Base-by-base conservation (phyloP, 345 rosid species). In the Linum tenue region DNA sequence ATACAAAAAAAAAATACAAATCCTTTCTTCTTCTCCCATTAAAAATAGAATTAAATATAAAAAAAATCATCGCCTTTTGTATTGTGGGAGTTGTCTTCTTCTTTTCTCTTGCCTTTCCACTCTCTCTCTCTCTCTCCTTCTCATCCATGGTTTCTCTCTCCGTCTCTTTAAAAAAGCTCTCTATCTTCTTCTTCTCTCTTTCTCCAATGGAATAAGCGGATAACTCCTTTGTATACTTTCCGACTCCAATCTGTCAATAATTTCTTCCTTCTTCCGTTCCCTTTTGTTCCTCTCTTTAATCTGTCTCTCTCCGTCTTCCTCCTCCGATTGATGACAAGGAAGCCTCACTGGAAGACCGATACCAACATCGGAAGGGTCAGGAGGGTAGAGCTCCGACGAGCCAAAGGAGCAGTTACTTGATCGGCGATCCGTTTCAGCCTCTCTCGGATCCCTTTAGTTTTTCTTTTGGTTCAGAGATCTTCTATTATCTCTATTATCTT, bases 261-360 rank as follows among this genome's bases (percentile, higher is more conserved):
- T 48, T 60, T 74, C 62, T 64, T 40, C 43, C 31, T 63, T 17
- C 53, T 17, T n/a, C 39, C 6, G 4, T 17, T 10, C 14, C 7
- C 38, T 10, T 5, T 4, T 16, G 17, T 39, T n/a, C 38, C 22
- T 16, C 55, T 59, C 35, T 59, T 43, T 17, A 7, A 17, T 44
- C 4, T 3, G 39, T n/a, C 39, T 11, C 31, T 48, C 53, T 48
- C 14, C 50, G 53, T 48, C 14, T 10, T 48, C 53, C 7, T 22
- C 60, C 7, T 22, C 53, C 66, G 56, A 72, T 77, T 78, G 71
- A 82, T 69, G 76, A 72, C 71, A 74, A 44, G 71, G 44, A 75
- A 75, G 71, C 69, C 66, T 1, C 3, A n/a, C 62, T 57, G 73
- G 72, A 65, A 75, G 50, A 62, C 59, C 61, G 62, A 66, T 55